Evolutionary conservation across 139 green algal species (phyloP), one percentile per base, ranked within the genome.

Genomic region (Chlorella sp.): DNA sequence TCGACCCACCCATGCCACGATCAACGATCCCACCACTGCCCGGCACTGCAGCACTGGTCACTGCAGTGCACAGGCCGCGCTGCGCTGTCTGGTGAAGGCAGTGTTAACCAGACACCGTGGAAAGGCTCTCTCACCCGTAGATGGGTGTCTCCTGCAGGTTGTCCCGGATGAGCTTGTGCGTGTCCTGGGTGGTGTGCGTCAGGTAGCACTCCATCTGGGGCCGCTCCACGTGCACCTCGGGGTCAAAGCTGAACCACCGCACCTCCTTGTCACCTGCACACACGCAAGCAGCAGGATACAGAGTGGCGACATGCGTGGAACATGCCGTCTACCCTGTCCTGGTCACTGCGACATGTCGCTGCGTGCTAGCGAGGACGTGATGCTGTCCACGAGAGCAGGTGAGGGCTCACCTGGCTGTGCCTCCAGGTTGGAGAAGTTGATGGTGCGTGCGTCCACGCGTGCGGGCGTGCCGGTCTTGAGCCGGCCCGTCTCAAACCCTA

Each of bases 401-500:
- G n/a, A n/a, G n/a, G n/a, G n/a, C n/a, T n/a, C 84, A 62, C 93
- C 91, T 5, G 89, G 88, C 83, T 97, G 92, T 34, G 79, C 80
- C 75, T 96, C 88, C 62, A 97, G 80, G 5, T 51, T 27, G 0
- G 71, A 79, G 72, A 91, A 94, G 82, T 99, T 77, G 10, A 99
- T 79, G 22, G 88, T 97, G 32, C 94, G 81, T 0, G 63, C 35
- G 82, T 99, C 94, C 62, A 98, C 93, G 6, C 95, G 89, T 2
- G 95, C 88, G 0, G 95, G 95, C 0, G 95, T 99, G 31, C 95
- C 95, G 0, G 95, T 99, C 83, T 99, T 98, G 20, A 98, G 82
- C 17, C 94, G 77, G 70, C 91, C 94, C 1, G 90, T 95, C 79
- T 97, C 90, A 77, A 98, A 98, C 26, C 95, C 95, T 30, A 98